Conservation (phyloP, 495 filamentous ascomycete species). For the Staphylotrichum longicolle region DNA sequence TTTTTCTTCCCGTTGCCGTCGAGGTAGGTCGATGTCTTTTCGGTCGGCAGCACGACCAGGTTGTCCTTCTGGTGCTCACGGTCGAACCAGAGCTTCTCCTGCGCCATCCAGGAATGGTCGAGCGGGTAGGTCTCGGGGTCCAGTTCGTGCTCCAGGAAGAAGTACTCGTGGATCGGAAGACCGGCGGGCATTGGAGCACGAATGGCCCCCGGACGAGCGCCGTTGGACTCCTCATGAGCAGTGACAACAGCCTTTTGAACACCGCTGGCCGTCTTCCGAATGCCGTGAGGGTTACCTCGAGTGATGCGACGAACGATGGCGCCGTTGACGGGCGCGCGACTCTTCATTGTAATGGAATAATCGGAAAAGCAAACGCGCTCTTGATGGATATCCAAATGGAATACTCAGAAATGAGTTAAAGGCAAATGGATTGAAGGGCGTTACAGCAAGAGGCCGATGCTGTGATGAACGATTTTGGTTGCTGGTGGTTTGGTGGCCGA, state of each 20-base stretch:
- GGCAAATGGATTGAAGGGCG: neutral
- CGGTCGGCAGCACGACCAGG: constrained; percentile 22
- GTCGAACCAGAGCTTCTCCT: constrained; percentile 13
- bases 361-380: neutral
- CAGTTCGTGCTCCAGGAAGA: neutral
- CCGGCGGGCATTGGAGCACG: too few relatives aligned
- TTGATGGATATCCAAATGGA: constrained; percentile 2
- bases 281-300: too few relatives aligned
- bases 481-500: neutral
- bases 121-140: neutral
- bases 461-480: neutral
- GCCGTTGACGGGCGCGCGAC: neutral
- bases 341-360: neutral
- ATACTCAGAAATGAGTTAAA: neutral
- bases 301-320: too few relatives aligned
- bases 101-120: neutral
- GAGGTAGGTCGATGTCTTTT: constrained; percentile 11
- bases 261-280: neutral
- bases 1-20: constrained; percentile 15
- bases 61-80: constrained; percentile 19
- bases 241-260: neutral
- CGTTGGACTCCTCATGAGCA: neutral
- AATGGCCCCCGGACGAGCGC: too few relatives aligned
- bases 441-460: neutral
- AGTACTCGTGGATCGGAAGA: too few relatives aligned